Evolutionary conservation across 108 stramenopile species (phyloP).

Genomic region (Skeletonema marinoi): DNA sequence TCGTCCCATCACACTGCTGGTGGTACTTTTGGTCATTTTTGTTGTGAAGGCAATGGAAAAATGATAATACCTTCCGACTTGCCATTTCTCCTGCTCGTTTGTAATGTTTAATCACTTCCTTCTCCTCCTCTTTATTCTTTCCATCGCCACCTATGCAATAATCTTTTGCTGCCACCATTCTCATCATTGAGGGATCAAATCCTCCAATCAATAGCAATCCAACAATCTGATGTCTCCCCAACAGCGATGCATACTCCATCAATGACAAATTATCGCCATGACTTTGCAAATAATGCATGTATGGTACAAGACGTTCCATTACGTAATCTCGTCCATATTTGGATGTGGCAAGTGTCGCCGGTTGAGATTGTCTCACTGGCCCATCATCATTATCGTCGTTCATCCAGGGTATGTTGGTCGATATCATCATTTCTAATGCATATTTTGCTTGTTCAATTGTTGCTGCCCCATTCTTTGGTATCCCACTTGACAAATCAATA

Average conservation of each 20-base stretch:
- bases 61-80: conserved; percentile 40
- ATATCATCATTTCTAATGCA: background rate
- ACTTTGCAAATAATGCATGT: conserved; percentile 20
- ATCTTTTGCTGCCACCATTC: conserved; percentile 10
- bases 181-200: conserved; percentile 56
- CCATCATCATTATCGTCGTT: background rate
- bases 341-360: conserved; percentile 46
- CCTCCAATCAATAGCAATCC: conserved; percentile 62
- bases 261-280: conserved; percentile 47
- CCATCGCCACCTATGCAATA: background rate
- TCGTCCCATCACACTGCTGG: background rate
- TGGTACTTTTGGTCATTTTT: background rate
- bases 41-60: conserved; percentile 46
- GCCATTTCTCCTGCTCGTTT: conserved; percentile 18
- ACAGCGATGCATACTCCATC: conserved; percentile 71
- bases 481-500: conserved; percentile 2
- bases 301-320: conserved; percentile 22
- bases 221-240: conserved; percentile 70
- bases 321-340: conserved; percentile 55
- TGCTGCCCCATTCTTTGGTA: background rate
- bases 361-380: conserved; percentile 13
- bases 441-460: background rate
- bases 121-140: conserved; percentile 4
- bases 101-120: background rate
- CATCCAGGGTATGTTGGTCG: conserved; percentile 2